Evolutionary conservation across 2,329 filamentous ascomycete species (phyloP), one percentile per base, ranked within the genome.

Genomic region (Colletotrichum sp.): DNA sequence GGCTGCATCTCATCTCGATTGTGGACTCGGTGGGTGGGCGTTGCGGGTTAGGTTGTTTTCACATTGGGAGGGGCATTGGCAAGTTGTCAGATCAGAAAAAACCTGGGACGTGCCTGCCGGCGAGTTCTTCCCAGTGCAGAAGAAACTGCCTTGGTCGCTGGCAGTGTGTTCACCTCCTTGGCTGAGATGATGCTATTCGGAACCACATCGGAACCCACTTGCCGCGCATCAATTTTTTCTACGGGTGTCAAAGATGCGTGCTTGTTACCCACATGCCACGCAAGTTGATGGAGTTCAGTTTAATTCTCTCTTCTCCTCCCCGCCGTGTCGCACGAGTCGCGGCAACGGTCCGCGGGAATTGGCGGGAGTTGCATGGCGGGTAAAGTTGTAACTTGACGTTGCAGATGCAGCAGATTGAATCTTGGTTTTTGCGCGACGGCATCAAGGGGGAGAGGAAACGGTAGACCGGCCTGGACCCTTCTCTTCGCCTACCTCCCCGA

Each of bases 171-270:
- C 39, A n/a, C 26, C 57, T 30, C 36, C 70, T 70, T 73, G 71
- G 71, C 39, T 5, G 62, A 49, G 30, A 63, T 72, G 73, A 76
- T 72, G 73, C 73, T 76, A 76, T 76, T 76, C 73, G 69, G 73
- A 69, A 72, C 63, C 69, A 49, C 55, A 28, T 44, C 63, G 55
- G 64, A 64, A 57, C 39, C 73, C 73, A 76, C 73, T 76, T 76
- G 63, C 73, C 73, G 69, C 62, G 18, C 44, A 66, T 49, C 9
- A 71, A 66, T 52, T 60, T 60, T 49, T 67, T 15, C 8, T 24
- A 15, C 26, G 24, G 26, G 59, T 74, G 36, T 28, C 39, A 30
- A 32, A 34, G 59, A 15, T 34, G 60, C 32, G 18, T 36, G 18
- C 18, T 1, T 5, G 30, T 12, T 66, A 62, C 62, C 72, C 68